Conservation (phyloP, 306 rosid genomes). For the Lablab purpureus region DNA sequence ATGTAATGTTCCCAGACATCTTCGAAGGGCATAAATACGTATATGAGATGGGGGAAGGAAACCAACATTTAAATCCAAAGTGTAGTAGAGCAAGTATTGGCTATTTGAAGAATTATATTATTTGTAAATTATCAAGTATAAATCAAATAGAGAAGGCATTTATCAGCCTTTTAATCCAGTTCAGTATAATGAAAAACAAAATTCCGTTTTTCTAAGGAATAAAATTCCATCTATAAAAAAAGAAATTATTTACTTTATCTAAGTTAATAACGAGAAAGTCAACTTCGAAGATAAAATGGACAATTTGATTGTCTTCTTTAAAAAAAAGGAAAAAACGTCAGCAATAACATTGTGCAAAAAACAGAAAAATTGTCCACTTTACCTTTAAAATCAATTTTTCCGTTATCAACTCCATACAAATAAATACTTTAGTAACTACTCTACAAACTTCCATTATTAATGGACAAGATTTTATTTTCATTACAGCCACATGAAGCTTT, state of each 20-base stretch:
- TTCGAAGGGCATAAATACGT: conserved; percentile 48
- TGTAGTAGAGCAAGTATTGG: conserved; percentile 32
- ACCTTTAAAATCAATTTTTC: neutral
- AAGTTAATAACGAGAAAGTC: neutral
- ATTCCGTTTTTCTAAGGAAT: neutral
- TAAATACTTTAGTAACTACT: neutral
- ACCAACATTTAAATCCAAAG: conserved; percentile 25
- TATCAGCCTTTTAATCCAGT: neutral
- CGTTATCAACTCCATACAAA: neutral
- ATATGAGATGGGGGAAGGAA: conserved; percentile 39
- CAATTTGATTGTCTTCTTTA: neutral
- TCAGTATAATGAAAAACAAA: neutral
- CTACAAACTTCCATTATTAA: neutral
- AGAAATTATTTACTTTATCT: neutral
- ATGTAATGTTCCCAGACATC: conserved; percentile 84
- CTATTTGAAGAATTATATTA: conserved; percentile 19
- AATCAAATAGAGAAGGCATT: conserved; percentile 1
- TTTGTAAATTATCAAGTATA: conserved; percentile 18
- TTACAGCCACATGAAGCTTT: neutral
- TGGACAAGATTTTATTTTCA: neutral
- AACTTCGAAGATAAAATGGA: neutral
- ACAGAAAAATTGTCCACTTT: neutral
- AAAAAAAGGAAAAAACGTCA: neutral
- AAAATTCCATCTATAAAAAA: neutral
- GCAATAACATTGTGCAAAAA: too few species aligned